A percentile compares a stretch with the other conserved stretches of the same genome.
These are phyloP conservation scores for Setaria viridis DNA, from an alignment of 202 grass and related monocot genomes.

Conservation along the genomic window DNA sequence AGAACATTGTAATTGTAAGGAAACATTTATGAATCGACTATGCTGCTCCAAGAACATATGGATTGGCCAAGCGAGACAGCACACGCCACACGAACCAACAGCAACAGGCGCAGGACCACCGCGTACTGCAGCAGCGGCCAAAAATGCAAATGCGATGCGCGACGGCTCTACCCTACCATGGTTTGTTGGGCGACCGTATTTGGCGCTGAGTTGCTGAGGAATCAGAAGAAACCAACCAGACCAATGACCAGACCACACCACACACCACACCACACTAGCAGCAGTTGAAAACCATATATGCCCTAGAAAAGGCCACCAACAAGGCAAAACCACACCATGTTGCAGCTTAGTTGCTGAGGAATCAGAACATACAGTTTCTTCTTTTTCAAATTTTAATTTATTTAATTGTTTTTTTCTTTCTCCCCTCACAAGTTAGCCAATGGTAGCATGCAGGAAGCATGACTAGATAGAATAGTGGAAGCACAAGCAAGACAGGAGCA, in stretches of 20 bases:
- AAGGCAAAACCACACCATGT: constrained; percentile 16
- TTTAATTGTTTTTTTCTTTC: background rate
- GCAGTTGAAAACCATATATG: constrained; percentile 15
- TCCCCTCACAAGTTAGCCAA: background rate
- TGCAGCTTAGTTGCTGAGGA: constrained; percentile 32
- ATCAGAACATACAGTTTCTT: constrained; percentile 20
- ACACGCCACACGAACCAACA: background rate
- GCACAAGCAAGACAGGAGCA: constrained; percentile 35
- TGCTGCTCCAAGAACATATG: background rate
- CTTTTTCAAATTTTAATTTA: background rate
- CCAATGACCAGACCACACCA: background rate
- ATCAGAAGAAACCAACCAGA: constrained; percentile 41
- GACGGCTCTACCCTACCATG: background rate
- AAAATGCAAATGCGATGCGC: constrained; percentile 28
- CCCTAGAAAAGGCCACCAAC: background rate
- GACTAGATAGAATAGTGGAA: background rate
- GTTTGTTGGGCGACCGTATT: constrained; percentile 20
- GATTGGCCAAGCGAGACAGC: background rate
- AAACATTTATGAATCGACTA: background rate
- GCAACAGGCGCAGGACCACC: constrained; percentile 36
- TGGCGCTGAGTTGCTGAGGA: constrained; percentile 27
- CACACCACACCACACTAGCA: constrained; percentile 17
- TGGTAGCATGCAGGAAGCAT: constrained; percentile 17
- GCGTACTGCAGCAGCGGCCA: background rate
- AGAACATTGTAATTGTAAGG: background rate